phyloP scores from a whole-genome alignment of 768 basidiomycete species.

The Kondoa malvinella region DNA sequence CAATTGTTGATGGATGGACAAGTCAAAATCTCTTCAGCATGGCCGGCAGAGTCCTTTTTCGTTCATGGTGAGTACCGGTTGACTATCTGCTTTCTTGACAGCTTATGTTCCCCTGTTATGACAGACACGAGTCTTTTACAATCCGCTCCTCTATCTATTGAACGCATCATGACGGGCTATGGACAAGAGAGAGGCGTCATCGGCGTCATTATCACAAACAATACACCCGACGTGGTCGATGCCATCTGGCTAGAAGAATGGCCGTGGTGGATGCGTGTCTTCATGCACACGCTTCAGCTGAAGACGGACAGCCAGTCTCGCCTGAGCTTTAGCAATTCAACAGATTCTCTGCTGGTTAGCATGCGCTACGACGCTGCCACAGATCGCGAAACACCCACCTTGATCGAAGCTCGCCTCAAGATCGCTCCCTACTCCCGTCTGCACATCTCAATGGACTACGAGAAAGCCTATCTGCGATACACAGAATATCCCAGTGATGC shows the following conservation, averaged over 20 bases:
- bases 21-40: not conserved
- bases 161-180: slow-evolving; percentile 53
- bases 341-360: slow-evolving; percentile 49
- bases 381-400: slow-evolving; percentile 56
- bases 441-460: slow-evolving; percentile 52
- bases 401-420: slow-evolving; percentile 51
- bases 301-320: slow-evolving; percentile 9
- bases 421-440: slow-evolving; percentile 55
- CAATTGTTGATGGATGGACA: not conserved
- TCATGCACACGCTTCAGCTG: slow-evolving; percentile 54
- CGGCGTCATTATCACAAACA: slow-evolving; percentile 44
- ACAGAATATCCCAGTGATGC: slow-evolving; percentile 94
- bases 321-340: not conserved
- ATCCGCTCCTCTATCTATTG: slow-evolving; percentile 45
- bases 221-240: slow-evolving; percentile 35
- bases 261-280: slow-evolving; percentile 82
- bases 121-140: not conserved
- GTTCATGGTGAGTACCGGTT: not conserved
- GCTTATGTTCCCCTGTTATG: slow-evolving; percentile 7
- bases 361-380: slow-evolving; percentile 52
- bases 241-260: slow-evolving; percentile 68
- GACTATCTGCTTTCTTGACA: slow-evolving; percentile 32
- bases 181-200: slow-evolving; percentile 63
- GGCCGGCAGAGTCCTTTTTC: not conserved
- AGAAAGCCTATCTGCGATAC: slow-evolving; percentile 73